Base-by-base conservation (phyloP, 1,139 yeast genomes). In the Candida glucosophila region DNA sequence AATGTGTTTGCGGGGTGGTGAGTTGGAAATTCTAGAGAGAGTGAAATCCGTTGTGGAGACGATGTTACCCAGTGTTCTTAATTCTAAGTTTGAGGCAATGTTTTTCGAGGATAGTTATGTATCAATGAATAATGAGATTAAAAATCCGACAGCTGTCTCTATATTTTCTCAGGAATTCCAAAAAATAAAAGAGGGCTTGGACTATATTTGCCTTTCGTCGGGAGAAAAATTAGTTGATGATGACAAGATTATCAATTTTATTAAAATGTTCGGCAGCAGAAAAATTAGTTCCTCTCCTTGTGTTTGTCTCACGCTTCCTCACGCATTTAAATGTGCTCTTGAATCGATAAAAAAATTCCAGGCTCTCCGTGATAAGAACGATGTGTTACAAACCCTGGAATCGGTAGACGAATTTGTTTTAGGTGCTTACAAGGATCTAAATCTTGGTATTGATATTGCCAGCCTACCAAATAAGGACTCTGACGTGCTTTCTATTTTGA, bases 11-110 rank as follows among this genome's bases (percentile, higher is more conserved):
- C 62, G 98, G 32, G 98, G 98, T 3, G 78, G 75, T 1, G 68
- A 70, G 37, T 71, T 63, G 23, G 77, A 72, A 3, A 46, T 64
- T 1, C 52, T 88, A 34, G 67, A 73, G 27, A 72, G 73, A 29
- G 67, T 88, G 14, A 92, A 92, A 45, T 76, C 77, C 29, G 79
- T 88, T 2, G 67, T 82, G 2, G 94, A 83, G 39, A 77, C 90
- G 25, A 66, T 88, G 71, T 69, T 82, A 4, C 80, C 81, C 26
- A 81, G 80, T 2, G 72, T 77, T 18, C 73, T 81, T 44, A 85
- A 86, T 40, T 64, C 85, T 22, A 77, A 77, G 41, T 67, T 86
- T 31, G 99, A 92, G 45, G 77, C 80, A 14, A 74, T 90, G 3
- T 67, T 85, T 26, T 73, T 88, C 49, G 69, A 82, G 26, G n/a